Evolutionary conservation across 164 flowering plant genomes (phyloP).

Genomic region (Berberis vulgaris): DNA sequence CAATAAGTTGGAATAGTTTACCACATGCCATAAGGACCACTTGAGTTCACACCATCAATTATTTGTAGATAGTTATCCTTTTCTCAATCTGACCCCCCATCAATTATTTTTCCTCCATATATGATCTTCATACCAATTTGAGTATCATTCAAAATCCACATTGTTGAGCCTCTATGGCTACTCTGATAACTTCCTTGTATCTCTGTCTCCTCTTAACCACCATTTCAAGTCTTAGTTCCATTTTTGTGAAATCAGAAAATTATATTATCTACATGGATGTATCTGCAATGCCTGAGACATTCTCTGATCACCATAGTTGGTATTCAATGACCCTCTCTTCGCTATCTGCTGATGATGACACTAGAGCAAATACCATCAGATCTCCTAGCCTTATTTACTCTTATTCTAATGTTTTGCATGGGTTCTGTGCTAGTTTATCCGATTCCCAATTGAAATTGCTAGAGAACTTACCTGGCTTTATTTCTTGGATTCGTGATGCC

Average conservation of each 20-base stretch:
- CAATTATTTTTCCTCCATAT: too few relatives aligned
- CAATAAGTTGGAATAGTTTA: too few relatives aligned
- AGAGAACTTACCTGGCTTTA: not conserved
- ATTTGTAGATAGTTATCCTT: too few relatives aligned
- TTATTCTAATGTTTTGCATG: not conserved
- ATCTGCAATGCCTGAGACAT: constrained; percentile 11
- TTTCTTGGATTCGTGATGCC: constrained; percentile 2
- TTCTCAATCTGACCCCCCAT: too few relatives aligned
- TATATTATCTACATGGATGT: constrained; percentile 18
- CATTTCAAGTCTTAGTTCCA: not conserved
- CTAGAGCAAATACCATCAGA: not conserved
- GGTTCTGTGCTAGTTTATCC: constrained; percentile 7
- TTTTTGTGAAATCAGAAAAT: not conserved
- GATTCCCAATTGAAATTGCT: constrained; percentile 5
- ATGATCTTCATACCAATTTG: too few relatives aligned
- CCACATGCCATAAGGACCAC: too few relatives aligned
- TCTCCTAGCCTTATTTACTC: not conserved
- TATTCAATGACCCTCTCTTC: constrained; percentile 7
- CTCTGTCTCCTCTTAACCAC: not conserved
- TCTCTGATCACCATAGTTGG: constrained; percentile 10
- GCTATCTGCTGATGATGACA: not conserved
- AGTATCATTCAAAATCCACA: too few relatives aligned
- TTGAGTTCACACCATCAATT: too few relatives aligned
- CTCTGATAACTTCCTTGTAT: not conserved
- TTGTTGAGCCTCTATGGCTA: constrained; percentile 1